Evolutionary conservation across 805 yeast species (phyloP), one percentile per base, ranked within the genome.

Genomic region (Saccharomyces paradoxus): DNA sequence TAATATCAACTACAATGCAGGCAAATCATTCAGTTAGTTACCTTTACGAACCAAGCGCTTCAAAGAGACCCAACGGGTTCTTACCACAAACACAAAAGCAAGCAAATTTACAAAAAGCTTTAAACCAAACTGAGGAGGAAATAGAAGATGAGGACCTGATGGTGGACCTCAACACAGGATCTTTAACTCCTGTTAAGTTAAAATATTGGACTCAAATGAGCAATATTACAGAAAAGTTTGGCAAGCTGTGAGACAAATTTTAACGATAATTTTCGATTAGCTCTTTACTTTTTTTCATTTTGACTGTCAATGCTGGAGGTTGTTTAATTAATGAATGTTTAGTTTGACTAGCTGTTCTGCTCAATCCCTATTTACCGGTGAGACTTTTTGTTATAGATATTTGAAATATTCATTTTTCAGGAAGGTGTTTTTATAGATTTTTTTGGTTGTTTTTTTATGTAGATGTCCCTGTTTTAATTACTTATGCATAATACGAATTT

Each of bases 151-250:
- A 68, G 21, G 72, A 68, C 53, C 49, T 64, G 55, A 55, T 68
- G 31, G 72, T 68, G 14, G 72, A 68, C 53, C 54, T 68, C 30
- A 62, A 53, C 50, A 57, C 69, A 0, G 71, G 72, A 4, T 63
- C 69, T 4, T 51, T 66, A 27, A 60, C 58, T 21, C 65, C 72
- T 1, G 63, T 64, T 29, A 57, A 61, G 31, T 52, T 67, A 50
- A 58, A 59, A 27, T 60, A 53, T 32, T 67, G 64, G 63, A 52
- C 52, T 24, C 51, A 62, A 41, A 59, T 68, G 60, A 50, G 58
- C n/a, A 64, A 62, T n/a, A 54, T 68, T 7, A 55, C 65, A 14
- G 64, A 64, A 13, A 58, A 63, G 50, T 58, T 68, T 41, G 58
- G 61, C 24, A 59, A 60, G 41, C 60, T 68, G 44, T 66, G 57